A percentile compares a stretch with the other conserved stretches of the same genome.
Evolutionary conservation across 1,284 basidiomycete species (phyloP).

Genomic region (Austropuccinia psidii): DNA sequence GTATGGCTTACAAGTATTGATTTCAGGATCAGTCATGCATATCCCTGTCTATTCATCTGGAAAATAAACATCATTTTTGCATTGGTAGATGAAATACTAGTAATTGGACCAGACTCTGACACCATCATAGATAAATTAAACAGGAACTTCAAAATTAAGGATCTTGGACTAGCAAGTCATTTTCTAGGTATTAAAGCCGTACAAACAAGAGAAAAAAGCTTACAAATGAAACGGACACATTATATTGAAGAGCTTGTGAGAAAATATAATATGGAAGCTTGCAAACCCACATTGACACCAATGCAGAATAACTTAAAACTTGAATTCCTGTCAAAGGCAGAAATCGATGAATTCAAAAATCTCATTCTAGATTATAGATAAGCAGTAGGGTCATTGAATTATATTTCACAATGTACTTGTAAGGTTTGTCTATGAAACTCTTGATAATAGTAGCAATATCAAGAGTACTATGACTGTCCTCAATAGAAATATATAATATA

Average conservation of each 20-base stretch:
- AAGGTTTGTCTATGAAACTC: too few species aligned
- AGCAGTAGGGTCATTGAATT: slow-evolving; percentile 21
- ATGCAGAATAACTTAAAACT: slow-evolving; percentile 31
- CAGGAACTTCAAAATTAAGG: slow-evolving; percentile 27
- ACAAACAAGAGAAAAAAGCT: not conserved
- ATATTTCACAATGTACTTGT: slow-evolving; percentile 26
- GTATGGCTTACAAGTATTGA: not conserved
- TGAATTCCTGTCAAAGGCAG: slow-evolving; percentile 7
- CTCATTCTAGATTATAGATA: not conserved
- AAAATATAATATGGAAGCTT: slow-evolving; percentile 15
- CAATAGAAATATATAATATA: too few species aligned
- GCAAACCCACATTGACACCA: slow-evolving; percentile 13
- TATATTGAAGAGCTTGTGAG: slow-evolving; percentile 1
- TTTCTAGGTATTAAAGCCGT: slow-evolving; percentile 22
- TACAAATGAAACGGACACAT: not conserved
- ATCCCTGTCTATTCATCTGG: not conserved
- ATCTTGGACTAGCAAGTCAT: slow-evolving; percentile 15
- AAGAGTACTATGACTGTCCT: too few species aligned
- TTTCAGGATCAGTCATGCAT: not conserved
- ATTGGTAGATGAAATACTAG: slow-evolving; percentile 22
- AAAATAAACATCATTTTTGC: not conserved
- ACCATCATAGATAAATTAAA: not conserved
- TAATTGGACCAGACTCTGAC: slow-evolving; percentile 7
- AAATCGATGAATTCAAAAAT: not conserved
- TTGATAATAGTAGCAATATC: too few species aligned